A percentile compares a stretch with the other conserved stretches of the same genome.
Evolutionary conservation across 2,329 filamentous ascomycete species (phyloP).

Genomic region (Fusarium sp.): DNA sequence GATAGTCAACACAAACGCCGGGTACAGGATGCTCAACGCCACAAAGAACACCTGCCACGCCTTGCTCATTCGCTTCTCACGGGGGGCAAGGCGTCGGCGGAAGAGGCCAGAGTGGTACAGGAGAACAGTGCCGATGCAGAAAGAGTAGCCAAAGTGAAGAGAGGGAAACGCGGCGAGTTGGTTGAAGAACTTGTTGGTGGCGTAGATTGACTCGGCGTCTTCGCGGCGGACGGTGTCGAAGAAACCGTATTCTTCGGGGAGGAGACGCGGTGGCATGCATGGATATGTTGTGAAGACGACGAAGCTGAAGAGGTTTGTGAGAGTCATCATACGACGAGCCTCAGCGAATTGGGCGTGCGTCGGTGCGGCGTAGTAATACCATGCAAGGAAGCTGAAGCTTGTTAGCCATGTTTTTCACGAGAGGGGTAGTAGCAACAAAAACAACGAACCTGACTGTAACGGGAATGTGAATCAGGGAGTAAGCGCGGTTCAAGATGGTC

Average conservation of each 20-base stretch:
- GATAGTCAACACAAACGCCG: conserved; percentile 63
- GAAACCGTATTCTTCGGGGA: conserved; percentile 68
- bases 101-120: conserved; percentile 64
- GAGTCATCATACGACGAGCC: conserved; percentile 57
- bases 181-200: conserved; percentile 68
- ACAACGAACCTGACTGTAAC: conserved; percentile 51
- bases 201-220: conserved; percentile 69
- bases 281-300: conserved; percentile 66
- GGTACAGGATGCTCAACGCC: conserved; percentile 62
- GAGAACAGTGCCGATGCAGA: conserved; percentile 65
- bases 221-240: conserved; percentile 65
- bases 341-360: conserved; percentile 52
- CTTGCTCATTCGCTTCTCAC: conserved; percentile 48
- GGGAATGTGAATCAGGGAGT: conserved; percentile 70
- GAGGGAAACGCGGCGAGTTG: conserved; percentile 69
- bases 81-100: conserved; percentile 45
- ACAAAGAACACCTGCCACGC: conserved; percentile 46
- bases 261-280: conserved; percentile 67
- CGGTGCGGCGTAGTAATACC: conserved; percentile 70
- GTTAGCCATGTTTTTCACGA: background rate
- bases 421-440: background rate
- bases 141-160: conserved; percentile 68
- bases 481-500: conserved; percentile 67
- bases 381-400: conserved; percentile 66
- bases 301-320: conserved; percentile 68